These are phyloP conservation scores for Histomonas meleagridis DNA, from an alignment of 208 protist species.

Conservation along the genomic window DNA sequence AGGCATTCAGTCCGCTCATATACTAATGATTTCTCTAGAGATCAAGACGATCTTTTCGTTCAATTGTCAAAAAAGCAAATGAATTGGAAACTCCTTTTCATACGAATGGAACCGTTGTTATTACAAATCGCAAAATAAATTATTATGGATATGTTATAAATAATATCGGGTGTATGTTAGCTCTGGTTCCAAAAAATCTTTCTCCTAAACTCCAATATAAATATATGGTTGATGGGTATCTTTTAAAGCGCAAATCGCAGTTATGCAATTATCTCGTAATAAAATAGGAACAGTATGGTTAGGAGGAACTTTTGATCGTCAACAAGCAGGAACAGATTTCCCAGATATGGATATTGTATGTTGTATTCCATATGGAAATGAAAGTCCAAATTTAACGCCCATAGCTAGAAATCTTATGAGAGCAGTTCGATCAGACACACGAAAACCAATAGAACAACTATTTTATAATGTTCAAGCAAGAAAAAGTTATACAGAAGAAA, in stretches of 20 bases:
- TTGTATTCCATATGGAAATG: neutral
- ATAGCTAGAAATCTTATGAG: neutral
- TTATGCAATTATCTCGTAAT: neutral
- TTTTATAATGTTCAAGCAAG: neutral
- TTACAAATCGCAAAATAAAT: neutral
- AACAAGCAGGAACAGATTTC: neutral
- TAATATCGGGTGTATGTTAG: neutral
- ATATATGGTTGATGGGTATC: neutral
- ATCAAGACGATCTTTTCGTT: neutral
- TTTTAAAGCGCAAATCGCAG: neutral
- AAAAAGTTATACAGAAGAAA: no score
- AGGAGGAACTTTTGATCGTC: neutral
- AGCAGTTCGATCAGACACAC: neutral
- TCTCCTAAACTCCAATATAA: neutral
- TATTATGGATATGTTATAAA: neutral
- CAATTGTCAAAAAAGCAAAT: neutral
- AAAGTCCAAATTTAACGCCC: neutral
- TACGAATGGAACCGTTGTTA: neutral
- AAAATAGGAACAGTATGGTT: neutral
- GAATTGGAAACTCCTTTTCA: neutral
- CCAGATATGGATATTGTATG: neutral
- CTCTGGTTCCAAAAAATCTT: neutral
- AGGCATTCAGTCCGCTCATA: neutral
- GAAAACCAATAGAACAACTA: neutral
- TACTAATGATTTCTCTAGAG: neutral